Conservation (phyloP, 2,329 filamentous ascomycete species). For the Scedosporium dehoogii region DNA sequence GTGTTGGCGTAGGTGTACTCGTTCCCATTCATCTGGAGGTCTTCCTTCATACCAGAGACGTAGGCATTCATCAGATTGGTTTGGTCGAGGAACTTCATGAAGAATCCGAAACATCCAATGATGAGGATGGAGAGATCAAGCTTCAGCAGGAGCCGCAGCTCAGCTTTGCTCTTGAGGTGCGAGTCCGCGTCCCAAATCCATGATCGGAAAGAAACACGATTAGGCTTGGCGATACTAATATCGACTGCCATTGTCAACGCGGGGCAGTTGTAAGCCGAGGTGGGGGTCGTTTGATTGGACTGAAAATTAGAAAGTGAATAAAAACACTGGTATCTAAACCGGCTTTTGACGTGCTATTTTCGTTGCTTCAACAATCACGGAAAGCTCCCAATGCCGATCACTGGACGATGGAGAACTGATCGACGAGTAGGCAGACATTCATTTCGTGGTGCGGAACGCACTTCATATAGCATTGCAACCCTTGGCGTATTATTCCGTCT, state of each 20-base stretch:
- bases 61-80: slow-evolving; percentile 27
- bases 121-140: slow-evolving; percentile 43
- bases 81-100: slow-evolving; percentile 36
- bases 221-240: background rate
- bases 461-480: no score
- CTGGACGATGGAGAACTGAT: no score
- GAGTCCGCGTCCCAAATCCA: slow-evolving; percentile 4
- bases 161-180: slow-evolving; percentile 17
- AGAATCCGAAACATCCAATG: slow-evolving; percentile 51
- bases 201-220: slow-evolving; percentile 4
- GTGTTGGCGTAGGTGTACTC: slow-evolving; percentile 30
- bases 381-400: no score
- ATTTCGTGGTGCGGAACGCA: no score
- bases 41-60: slow-evolving; percentile 18
- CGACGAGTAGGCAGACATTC: no score
- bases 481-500: no score
- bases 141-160: slow-evolving; percentile 37
- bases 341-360: no score
- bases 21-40: slow-evolving; percentile 11
- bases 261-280: background rate
- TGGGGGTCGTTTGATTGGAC: background rate
- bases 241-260: background rate
- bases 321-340: no score
- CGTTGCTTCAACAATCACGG: no score
- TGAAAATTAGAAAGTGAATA: no score